phyloP scores from a whole-genome alignment of 371 early-diverging fungal genomes.

The Thermomucor indicae-seudaticae region DNA sequence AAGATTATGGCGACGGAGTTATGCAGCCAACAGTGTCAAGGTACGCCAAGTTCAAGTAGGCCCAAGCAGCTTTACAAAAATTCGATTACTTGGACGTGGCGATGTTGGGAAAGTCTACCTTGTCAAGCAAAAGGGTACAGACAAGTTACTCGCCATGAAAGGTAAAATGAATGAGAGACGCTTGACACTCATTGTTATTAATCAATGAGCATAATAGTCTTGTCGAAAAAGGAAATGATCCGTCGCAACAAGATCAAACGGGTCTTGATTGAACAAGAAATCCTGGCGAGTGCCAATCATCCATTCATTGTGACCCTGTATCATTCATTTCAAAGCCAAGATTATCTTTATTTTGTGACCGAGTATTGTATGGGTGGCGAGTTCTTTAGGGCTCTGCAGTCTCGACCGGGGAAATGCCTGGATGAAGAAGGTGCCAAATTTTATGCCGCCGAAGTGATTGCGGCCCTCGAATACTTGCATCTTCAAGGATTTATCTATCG shows the following conservation, averaged over 20 bases:
- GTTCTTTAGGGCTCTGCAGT: conserved; percentile 84
- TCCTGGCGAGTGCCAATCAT: conserved; percentile 87
- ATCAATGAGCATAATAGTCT: conserved; percentile 37
- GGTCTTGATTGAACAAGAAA: conserved; percentile 94
- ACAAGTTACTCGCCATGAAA: conserved; percentile 90
- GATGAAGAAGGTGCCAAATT: conserved; percentile 86
- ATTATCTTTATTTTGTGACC: conserved; percentile 94
- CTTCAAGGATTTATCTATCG: conserved; percentile 92
- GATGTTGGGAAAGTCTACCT: conserved; percentile 96
- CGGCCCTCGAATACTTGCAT: conserved; percentile 90
- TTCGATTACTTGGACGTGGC: conserved; percentile 89
- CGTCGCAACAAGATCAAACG: conserved; percentile 93
- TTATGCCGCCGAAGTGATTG: conserved; percentile 95
- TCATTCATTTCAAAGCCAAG: conserved; percentile 94
- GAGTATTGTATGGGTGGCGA: conserved; percentile 99
- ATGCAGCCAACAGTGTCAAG: conserved; percentile 80
- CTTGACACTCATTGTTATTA: background rate
- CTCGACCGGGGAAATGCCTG: conserved; percentile 71
- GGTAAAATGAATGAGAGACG: conserved; percentile 23
- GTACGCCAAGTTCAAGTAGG: conserved; percentile 75
- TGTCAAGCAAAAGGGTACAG: conserved; percentile 81
- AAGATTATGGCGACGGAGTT: conserved; percentile 47
- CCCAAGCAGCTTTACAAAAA: conserved; percentile 82
- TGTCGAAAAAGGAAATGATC: conserved; percentile 94
- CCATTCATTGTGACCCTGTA: conserved; percentile 97